Evolutionary conservation across 352 stramenopile species (phyloP).

Genomic region (Phytophthora brassicae): DNA sequence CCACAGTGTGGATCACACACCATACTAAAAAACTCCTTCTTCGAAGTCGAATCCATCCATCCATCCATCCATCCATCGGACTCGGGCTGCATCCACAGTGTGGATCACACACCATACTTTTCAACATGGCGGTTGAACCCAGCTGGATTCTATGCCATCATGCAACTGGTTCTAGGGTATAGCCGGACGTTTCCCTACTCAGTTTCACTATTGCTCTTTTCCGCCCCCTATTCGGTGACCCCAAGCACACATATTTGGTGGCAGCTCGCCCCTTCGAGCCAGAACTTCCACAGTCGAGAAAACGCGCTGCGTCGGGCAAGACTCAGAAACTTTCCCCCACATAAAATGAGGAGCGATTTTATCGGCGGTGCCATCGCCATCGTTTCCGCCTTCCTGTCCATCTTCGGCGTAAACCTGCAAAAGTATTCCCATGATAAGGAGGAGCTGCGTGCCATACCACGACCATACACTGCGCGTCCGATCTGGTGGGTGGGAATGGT

Average conservation of each 20-base stretch:
- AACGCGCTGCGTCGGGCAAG: conserved; percentile 4
- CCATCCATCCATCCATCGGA: too few species aligned
- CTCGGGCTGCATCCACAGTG: conserved; percentile 6
- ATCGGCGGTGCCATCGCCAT: conserved; percentile 81
- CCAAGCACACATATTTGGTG: conserved; percentile 1
- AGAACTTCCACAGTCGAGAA: conserved; percentile 23
- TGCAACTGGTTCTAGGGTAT: conserved; percentile 21
- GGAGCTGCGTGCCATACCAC: conserved; percentile 58
- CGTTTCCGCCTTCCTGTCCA: conserved; percentile 74
- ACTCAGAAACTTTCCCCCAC: background rate
- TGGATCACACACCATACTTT: background rate
- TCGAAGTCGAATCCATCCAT: background rate
- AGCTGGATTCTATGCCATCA: conserved; percentile 23
- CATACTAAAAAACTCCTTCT: background rate
- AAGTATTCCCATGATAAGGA: conserved; percentile 91
- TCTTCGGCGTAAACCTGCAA: conserved; percentile 91
- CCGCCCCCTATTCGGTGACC: conserved; percentile 11
- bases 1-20: conserved; percentile 7
- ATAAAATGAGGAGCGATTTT: conserved; percentile 36
- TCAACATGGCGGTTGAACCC: conserved; percentile 17
- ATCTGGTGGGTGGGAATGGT: conserved; percentile 90
- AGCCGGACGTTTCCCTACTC: background rate
- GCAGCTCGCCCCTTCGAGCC: conserved; percentile 22
- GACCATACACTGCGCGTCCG: conserved; percentile 81
- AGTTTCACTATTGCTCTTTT: conserved; percentile 7